Percentiles rank a stretch among this genome's conserved stretches.
Conservation (phyloP, 306 rosid species). For the Prosopis cineraria region DNA sequence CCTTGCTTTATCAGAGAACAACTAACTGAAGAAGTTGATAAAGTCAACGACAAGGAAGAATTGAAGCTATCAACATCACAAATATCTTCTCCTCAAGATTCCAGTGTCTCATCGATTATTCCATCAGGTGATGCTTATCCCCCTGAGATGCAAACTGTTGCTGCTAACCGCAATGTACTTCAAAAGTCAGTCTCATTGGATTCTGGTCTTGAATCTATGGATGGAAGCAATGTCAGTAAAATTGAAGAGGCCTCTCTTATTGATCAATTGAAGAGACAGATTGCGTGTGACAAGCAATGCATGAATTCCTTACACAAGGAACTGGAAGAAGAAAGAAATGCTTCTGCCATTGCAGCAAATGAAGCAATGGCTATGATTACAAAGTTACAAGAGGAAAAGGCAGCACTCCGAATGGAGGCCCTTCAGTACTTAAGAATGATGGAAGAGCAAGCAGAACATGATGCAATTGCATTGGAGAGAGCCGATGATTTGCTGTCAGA, state of each 20-base stretch:
- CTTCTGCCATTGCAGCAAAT: conserved; percentile 75
- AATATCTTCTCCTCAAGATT: conserved; percentile 31
- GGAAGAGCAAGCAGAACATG: conserved; percentile 98
- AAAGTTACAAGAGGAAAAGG: conserved; percentile 90
- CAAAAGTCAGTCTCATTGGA: conserved; percentile 53
- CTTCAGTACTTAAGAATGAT: conserved; percentile 88
- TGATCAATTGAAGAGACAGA: conserved; percentile 57
- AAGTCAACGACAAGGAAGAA: conserved; percentile 52
- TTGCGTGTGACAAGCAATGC: conserved; percentile 57
- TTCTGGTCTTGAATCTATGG: conserved; percentile 61
- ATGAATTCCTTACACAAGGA: conserved; percentile 61
- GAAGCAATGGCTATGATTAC: conserved; percentile 97
- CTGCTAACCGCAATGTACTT: conserved; percentile 40
- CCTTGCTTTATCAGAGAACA: neutral
- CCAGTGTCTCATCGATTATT: conserved; percentile 37
- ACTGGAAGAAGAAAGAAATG: conserved; percentile 87
- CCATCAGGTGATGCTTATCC: conserved; percentile 11
- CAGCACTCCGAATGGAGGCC: conserved; percentile 86
- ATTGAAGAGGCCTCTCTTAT: conserved; percentile 65
- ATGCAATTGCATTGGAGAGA: conserved; percentile 73
- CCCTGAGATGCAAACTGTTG: conserved; percentile 41
- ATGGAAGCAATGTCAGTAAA: conserved; percentile 56
- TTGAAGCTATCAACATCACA: conserved; percentile 30
- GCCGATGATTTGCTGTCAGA: conserved; percentile 77
- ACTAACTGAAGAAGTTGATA: conserved; percentile 32